Percentiles rank a stretch among this genome's conserved stretches.
phyloP scores from a whole-genome alignment of 2,329 filamentous ascomycete genomes.

The Thermothelomyces thermophilus region DNA sequence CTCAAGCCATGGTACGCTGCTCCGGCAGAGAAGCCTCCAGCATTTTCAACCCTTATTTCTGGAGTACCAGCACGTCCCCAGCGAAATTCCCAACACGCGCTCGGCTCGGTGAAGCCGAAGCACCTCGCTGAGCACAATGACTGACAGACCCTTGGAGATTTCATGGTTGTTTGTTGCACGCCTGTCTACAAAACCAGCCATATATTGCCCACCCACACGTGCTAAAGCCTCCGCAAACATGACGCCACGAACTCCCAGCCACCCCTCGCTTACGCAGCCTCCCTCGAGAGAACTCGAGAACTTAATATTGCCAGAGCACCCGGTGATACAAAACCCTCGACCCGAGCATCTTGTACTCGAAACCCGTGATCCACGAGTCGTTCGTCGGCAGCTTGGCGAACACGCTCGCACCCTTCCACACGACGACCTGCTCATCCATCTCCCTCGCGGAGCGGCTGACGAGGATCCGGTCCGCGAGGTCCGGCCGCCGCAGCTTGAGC shows the following conservation, averaged over 20 bases:
- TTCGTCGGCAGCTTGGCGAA: conserved; percentile 90
- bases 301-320: conserved; percentile 52
- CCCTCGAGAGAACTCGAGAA: not conserved
- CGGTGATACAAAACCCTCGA: conserved; percentile 79
- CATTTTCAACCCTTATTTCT: no score
- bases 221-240: no score
- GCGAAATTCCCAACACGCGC: no score
- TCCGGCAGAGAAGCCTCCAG: no score
- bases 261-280: not conserved
- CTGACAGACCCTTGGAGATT: no score
- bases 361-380: conserved; percentile 85
- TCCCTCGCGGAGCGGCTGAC: conserved; percentile 73
- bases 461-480: conserved; percentile 53
- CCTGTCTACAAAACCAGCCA: no score
- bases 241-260: not conserved
- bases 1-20: no score
- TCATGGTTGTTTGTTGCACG: no score
- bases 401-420: conserved; percentile 96
- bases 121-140: no score
- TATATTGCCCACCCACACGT: no score
- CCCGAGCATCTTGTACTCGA: conserved; percentile 84
- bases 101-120: no score
- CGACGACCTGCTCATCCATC: conserved; percentile 93
- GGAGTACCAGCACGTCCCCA: no score
- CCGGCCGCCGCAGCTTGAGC: conserved; percentile 60